Base-by-base conservation (phyloP, 2,329 filamentous ascomycete species). In the Grosmannia huntii region DNA sequence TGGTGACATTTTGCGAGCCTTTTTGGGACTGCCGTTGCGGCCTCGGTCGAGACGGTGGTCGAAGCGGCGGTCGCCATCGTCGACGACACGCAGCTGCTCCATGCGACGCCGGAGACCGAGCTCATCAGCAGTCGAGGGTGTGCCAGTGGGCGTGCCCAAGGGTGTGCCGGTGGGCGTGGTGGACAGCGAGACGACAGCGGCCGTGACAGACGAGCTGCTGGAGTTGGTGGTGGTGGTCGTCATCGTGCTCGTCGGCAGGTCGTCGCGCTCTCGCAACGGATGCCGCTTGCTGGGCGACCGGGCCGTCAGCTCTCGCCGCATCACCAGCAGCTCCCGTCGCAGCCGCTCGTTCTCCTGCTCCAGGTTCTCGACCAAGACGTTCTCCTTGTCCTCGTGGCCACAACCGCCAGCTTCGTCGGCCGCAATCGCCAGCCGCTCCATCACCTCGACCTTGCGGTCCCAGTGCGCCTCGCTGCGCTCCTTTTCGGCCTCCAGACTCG, bases 381-480 rank as follows among this genome's bases (percentile, higher is more conserved):
- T 85, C 67, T 85, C 81, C 65, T 87, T 85, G 62, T 82, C 73
- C 9, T 77, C 73, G 63, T 65, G 76, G 70, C 59, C 74, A 69
- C 70, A 74, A 62, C 70, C 71, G 65, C 77, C 73, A 11, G 79
- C 78, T 41, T 67, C 66, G 23, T 62, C 65, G 7, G 33, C 53
- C 4, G 36, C 23, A 5, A 2, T 27, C 21, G 21, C 36, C 49
- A 65, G 53, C 9, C 77, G 74, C 68, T 82, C 79, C 51, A 82
- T 75, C 0, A 83, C 73, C 60, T 81, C 92, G 9, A 69, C 79
- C 73, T 99, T 99, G 63, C 83, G 83, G 69, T 97, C 91, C 67
- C 94, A 81, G 70, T 95, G 89, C 68, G 89, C 88, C 61, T 96
- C 90, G 56, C 84, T 84, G 51, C 84, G 81, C 65, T 95, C 90